Percentiles rank a stretch among this genome's conserved stretches.
These are phyloP conservation scores for Hyparrhenia diplandra DNA, from an alignment of 176 grass and related monocot species.

Conservation along the genomic window DNA sequence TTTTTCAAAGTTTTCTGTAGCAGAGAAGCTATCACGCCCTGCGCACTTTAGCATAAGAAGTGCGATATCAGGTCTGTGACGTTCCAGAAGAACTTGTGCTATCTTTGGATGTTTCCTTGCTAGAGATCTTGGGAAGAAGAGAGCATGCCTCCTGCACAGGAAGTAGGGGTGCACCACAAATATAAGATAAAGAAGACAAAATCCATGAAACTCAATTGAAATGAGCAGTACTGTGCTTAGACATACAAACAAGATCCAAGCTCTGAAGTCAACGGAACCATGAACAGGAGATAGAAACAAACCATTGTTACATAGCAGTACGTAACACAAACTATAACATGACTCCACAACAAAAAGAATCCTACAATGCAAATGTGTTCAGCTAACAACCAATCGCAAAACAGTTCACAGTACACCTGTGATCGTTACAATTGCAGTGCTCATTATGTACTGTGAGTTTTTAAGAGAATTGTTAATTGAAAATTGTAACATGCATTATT, in stretches of 20 bases:
- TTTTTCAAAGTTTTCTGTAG: slow-evolving; percentile 39
- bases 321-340: background rate
- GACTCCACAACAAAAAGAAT: background rate
- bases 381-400: background rate
- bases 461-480: background rate
- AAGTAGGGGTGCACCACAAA: slow-evolving; percentile 7
- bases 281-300: slow-evolving; percentile 2
- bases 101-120: slow-evolving; percentile 85
- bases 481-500: background rate
- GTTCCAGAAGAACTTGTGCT: slow-evolving; percentile 81
- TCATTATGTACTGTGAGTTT: background rate
- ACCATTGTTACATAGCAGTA: slow-evolving; percentile 5
- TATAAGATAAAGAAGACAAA: background rate
- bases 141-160: slow-evolving; percentile 63
- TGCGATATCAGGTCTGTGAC: slow-evolving; percentile 63
- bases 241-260: slow-evolving; percentile 4
- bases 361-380: slow-evolving; percentile 5
- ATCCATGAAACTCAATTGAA: background rate
- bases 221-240: background rate
- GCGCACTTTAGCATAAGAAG: slow-evolving; percentile 57
- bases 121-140: slow-evolving; percentile 69
- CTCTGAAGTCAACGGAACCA: slow-evolving; percentile 8
- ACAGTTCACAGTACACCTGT: background rate
- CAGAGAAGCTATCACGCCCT: slow-evolving; percentile 43
- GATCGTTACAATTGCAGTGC: background rate